These are phyloP conservation scores for Penicillium sp. DNA, from an alignment of 2,329 filamentous ascomycete species.

Conservation along the genomic window DNA sequence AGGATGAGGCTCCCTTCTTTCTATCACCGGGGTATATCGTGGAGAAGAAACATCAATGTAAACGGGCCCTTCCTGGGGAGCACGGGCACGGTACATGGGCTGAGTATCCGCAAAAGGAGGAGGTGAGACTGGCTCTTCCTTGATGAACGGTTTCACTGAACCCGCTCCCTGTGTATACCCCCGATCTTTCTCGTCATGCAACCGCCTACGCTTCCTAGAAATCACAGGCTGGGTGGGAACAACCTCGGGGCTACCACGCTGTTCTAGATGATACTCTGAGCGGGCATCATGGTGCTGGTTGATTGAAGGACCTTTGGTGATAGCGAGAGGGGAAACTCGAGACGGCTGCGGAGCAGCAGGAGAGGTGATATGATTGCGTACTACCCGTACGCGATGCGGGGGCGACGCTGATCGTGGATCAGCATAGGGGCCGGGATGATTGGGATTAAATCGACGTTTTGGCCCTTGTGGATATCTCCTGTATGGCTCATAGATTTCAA, in stretches of 20 bases:
- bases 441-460: constrained; percentile 47
- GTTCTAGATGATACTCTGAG: constrained; percentile 40
- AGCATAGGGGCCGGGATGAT: constrained; percentile 41
- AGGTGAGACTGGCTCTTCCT: constrained; percentile 67
- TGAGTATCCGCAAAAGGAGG: constrained; percentile 57
- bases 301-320: constrained; percentile 55
- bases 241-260: constrained; percentile 50
- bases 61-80: constrained; percentile 49
- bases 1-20: constrained; percentile 39
- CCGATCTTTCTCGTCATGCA: constrained; percentile 45
- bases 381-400: constrained; percentile 62
- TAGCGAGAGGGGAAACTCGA: constrained; percentile 65
- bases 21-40: constrained; percentile 41
- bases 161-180: constrained; percentile 39
- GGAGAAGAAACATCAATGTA: constrained; percentile 54
- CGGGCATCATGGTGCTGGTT: constrained; percentile 61
- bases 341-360: constrained; percentile 77
- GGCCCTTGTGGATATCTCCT: constrained; percentile 28
- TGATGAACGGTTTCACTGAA: constrained; percentile 59
- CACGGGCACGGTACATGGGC: constrained; percentile 41
- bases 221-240: constrained; percentile 48
- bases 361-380: constrained; percentile 74
- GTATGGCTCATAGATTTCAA: constrained; percentile 32
- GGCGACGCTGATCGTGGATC: constrained; percentile 42
- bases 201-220: constrained; percentile 58